Evolutionary conservation across 306 rosid species (phyloP), one percentile per base, ranked within the genome.

Genomic region (Acmispon strigosus): DNA sequence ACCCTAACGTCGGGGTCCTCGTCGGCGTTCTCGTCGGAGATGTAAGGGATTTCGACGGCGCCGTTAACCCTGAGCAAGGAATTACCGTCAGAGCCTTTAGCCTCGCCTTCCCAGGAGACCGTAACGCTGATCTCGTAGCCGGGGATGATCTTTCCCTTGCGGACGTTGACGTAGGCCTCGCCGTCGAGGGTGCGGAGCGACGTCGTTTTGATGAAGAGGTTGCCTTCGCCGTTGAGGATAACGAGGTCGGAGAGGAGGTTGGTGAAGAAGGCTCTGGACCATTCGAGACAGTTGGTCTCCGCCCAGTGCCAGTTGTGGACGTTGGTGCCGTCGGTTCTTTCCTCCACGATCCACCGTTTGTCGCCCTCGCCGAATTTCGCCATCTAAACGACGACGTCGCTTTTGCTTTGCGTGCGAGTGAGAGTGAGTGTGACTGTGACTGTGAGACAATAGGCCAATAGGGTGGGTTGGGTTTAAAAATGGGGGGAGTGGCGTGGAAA

Each of bases 251-350:
- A 66, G 58, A 94, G 96, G 10, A 87, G 99, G 48, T 79, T 79
- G 68, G 81, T 37, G 73, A 94, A 81, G 63, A 87, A 76, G 72
- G 77, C 73, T 8, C 85, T 88, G 5, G 96, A 86, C 99, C 99
- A 94, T 51, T 85, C 96, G 8, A 94, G 83, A 69, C 99, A 94
- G 45, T 94, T 84, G 6, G 97, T 94, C 80, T 94, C 99, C 0
- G 97, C 42, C 99, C 99, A 94, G 84, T 94, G 99, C 99, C 99
- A 94, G 84, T 94, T 94, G 78, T 94, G 97, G 44, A 94, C 97
- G 77, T 94, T 94, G 16, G 99, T 84, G 6, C 99, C 99, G 76
- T 94, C 99, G 3, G 96, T 66, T 5, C 99, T 76, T 19, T 94
- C 99, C 32, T 87, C 96, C 6, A 94, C 99, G 88, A 94, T 94